Percentiles rank a stretch among this genome's conserved stretches.
Conservation (phyloP, 495 filamentous ascomycete genomes). For the Rusavskia elegans region DNA sequence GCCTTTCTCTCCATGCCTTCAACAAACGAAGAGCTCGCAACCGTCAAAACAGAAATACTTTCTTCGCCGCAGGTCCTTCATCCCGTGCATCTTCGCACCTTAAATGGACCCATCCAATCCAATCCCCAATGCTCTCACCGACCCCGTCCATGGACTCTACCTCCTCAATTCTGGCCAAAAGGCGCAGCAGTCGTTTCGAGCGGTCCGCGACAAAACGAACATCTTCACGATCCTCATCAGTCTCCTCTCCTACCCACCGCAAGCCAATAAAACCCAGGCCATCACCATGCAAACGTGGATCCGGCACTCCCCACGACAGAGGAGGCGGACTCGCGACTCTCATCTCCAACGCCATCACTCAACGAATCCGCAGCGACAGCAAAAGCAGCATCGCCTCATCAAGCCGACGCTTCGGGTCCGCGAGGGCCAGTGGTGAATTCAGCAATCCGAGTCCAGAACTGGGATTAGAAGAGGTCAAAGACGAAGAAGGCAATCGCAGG, state of each 20-base stretch:
- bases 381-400: neutral
- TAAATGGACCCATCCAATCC: neutral
- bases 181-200: too few relatives aligned
- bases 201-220: too few relatives aligned
- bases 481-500: constrained; percentile 1
- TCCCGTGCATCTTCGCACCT: constrained; percentile 5
- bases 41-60: constrained; percentile 2
- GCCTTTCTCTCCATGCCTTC: constrained; percentile 3
- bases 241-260: neutral
- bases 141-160: neutral
- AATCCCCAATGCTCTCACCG: neutral
- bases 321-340: neutral
- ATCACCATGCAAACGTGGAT: neutral
- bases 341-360: neutral
- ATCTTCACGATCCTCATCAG: neutral
- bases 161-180: neutral
- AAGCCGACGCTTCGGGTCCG: neutral
- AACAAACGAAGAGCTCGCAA: constrained; percentile 4
- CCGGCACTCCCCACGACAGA: neutral
- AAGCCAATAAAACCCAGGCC: neutral
- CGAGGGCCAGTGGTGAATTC: neutral
- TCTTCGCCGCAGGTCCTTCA: constrained; percentile 7
- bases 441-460: neutral
- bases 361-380: neutral
- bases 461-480: neutral